Evolutionary conservation across 495 filamentous ascomycete genomes (phyloP), one percentile per base, ranked within the genome.

Genomic region (Melanomma pulvis-pyrius): DNA sequence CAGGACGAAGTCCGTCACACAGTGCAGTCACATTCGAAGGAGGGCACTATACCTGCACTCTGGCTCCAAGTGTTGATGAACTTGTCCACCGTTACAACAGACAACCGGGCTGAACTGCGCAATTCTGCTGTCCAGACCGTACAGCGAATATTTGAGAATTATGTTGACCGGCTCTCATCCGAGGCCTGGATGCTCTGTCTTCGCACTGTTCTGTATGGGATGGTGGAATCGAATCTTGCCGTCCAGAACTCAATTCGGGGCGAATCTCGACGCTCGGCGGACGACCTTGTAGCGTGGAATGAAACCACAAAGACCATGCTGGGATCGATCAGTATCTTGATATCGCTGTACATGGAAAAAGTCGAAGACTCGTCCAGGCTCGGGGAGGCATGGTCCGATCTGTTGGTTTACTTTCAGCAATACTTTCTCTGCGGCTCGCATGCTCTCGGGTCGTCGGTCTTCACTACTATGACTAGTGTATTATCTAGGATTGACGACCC

Each of bases 51-150:
- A 47, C 81, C 86, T 62, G 87, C 90, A 0, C 75, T 97, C 24
- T 97, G 94, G 92, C 84, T 97, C 77, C 79, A 92, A 5, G 81
- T 97, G 13, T 79, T 98, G n/a, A 74, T 90, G 22, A 84, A 91
- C 13, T 82, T 97, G 21, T 89, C 89, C 7, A 84, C 86, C 15
- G 84, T 97, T 24, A 88, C 92, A 4, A 86, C 83, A 5, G 91
- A 96, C 73, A 80, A 84, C 25, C 84, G 92, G 70, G 76, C 89
- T n/a, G 94, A 98, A 71, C 84, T 97, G 52, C 84, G 94, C 55
- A 96, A 97, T 71, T 92, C 92, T 83, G 90, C 92, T 6, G 87
- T 98, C 32, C 93, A 96, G 73, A 97, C 92, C 0, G 78, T 97
- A 17, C 84, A 97, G 59, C 83, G 92, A 39, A 97, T 98, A 55